Evolutionary conservation across 2,329 filamentous ascomycete species (phyloP).

Genomic region (Ascomycota sp.): DNA sequence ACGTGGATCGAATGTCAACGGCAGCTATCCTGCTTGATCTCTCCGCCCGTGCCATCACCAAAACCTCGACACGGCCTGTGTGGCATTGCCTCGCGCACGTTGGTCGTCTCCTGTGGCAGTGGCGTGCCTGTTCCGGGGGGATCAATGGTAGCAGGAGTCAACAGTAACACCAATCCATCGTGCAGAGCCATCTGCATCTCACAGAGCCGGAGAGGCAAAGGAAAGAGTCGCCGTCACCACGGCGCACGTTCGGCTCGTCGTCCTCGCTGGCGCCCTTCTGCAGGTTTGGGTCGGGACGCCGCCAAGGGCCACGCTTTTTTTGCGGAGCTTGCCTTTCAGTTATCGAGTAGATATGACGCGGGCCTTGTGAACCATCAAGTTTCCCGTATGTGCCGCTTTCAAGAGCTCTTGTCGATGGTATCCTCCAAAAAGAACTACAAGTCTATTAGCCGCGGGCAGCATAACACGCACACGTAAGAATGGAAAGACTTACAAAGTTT

Average conservation of each 20-base stretch:
- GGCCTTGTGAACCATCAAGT: slow-evolving; percentile 9
- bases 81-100: no score
- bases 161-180: slow-evolving; percentile 1
- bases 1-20: slow-evolving; percentile 24
- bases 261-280: slow-evolving; percentile 36
- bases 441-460: slow-evolving; percentile 3
- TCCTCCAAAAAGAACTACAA: slow-evolving; percentile 87
- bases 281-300: slow-evolving; percentile 13
- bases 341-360: slow-evolving; percentile 16
- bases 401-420: slow-evolving; percentile 29
- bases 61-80: no score
- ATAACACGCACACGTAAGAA: neutral
- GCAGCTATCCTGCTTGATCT: slow-evolving; percentile 43
- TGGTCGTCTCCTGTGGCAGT: no score
- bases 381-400: slow-evolving; percentile 30
- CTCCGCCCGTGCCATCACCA: slow-evolving; percentile 30
- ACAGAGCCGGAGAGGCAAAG: slow-evolving; percentile 45
- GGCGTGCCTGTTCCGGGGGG: no score
- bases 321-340: slow-evolving; percentile 24
- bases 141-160: no score
- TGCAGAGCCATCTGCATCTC: slow-evolving; percentile 5
- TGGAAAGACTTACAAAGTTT: slow-evolving; percentile 55
- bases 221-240: slow-evolving; percentile 41
- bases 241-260: slow-evolving; percentile 43
- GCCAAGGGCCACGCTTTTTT: slow-evolving; percentile 10